phyloP scores from a whole-genome alignment of 257 asterid species.

The Plectranthus barbatus region DNA sequence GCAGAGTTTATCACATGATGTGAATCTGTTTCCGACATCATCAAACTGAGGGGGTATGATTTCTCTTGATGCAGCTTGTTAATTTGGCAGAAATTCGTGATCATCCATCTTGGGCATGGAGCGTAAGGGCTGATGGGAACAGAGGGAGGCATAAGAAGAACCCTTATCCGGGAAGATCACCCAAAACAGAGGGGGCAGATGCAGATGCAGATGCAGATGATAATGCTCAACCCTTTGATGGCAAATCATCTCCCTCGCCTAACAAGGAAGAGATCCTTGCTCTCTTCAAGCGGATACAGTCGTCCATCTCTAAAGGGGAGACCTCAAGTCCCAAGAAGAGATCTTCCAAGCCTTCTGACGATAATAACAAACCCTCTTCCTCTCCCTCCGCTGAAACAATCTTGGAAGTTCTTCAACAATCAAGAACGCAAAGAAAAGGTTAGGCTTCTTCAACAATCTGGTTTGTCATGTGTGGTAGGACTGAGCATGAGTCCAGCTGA shows the following conservation, averaged over 20 bases:
- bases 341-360: conserved; percentile 28
- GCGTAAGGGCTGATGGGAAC: conserved; percentile 37
- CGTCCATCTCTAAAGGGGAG: conserved; percentile 53
- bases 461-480: background rate
- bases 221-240: conserved; percentile 17
- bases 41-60: conserved; percentile 45
- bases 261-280: conserved; percentile 67
- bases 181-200: conserved; percentile 24
- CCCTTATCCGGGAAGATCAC: conserved; percentile 18
- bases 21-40: conserved; percentile 10
- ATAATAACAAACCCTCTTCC: conserved; percentile 21
- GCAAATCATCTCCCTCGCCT: conserved; percentile 30
- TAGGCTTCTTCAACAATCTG: background rate
- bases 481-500: too few species aligned
- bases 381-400: conserved; percentile 47
- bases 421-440: conserved; percentile 47
- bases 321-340: conserved; percentile 32
- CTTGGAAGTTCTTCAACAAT: conserved; percentile 49
- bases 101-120: conserved; percentile 20
- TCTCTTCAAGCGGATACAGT: conserved; percentile 54
- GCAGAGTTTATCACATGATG: background rate
- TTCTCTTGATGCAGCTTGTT: conserved; percentile 87
- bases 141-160: conserved; percentile 17
- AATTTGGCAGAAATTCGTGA: conserved; percentile 73
- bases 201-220: too few species aligned